Evolutionary conservation across 495 filamentous ascomycete genomes (phyloP).

Genomic region (Penicillium salamii): DNA sequence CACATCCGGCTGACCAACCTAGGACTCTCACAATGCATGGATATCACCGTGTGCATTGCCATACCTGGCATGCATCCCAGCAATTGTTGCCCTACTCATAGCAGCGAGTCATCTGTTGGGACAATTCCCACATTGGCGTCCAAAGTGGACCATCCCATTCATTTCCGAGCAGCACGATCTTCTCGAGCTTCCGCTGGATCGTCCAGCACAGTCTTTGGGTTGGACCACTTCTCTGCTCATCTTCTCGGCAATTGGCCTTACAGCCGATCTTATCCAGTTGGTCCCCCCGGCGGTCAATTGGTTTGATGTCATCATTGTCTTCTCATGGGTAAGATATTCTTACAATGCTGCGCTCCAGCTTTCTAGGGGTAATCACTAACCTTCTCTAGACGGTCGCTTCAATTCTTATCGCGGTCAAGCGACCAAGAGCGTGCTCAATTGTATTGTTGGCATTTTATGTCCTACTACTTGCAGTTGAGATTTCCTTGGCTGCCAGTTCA

Average conservation of each 20-base stretch:
- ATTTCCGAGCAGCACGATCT: constrained; percentile 37
- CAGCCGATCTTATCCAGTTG: constrained; percentile 37
- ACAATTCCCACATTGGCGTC: constrained; percentile 28
- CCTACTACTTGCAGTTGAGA: constrained; percentile 36
- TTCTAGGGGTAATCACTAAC: constrained; percentile 7
- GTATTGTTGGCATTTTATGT: constrained; percentile 33
- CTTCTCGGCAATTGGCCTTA: constrained; percentile 38
- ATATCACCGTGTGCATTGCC: constrained; percentile 47
- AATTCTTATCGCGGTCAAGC: constrained; percentile 44
- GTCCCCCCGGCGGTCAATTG: constrained; percentile 28
- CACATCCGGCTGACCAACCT: constrained; percentile 16
- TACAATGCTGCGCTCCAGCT: no score
- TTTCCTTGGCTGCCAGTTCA: constrained; percentile 32
- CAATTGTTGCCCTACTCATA: constrained; percentile 37
- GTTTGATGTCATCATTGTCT: constrained; percentile 27
- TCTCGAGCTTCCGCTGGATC: constrained; percentile 25
- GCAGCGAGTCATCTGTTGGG: constrained; percentile 33
- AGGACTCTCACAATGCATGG: constrained; percentile 51
- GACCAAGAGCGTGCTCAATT: constrained; percentile 45
- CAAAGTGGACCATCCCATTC: constrained; percentile 51
- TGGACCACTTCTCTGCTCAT: constrained; percentile 40
- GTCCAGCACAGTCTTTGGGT: constrained; percentile 23
- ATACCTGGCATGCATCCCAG: constrained; percentile 46
- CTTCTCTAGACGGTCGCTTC: constrained; percentile 37
- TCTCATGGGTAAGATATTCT: constrained; percentile 46